A percentile compares a stretch with the other conserved stretches of the same genome.
phyloP scores from a whole-genome alignment of 345 rosid species.

The Ricinus communis region DNA sequence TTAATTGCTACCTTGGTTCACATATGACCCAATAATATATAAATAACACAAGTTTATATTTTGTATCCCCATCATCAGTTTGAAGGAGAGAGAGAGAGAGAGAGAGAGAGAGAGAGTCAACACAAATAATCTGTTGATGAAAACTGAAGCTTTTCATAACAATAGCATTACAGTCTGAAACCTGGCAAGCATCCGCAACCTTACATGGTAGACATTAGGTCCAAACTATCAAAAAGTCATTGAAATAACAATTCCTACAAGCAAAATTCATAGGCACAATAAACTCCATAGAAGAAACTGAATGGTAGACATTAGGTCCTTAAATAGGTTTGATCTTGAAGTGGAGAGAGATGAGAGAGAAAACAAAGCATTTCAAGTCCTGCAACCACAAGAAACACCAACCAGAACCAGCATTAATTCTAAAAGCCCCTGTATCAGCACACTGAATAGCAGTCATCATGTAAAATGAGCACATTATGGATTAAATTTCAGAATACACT shows the following conservation, averaged over 20 bases:
- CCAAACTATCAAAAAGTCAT: conserved; percentile 2
- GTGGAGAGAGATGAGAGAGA: conserved; percentile 98
- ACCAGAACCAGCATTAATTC: conserved; percentile 18
- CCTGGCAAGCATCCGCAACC: too few relatives aligned
- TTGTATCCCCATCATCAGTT: not conserved
- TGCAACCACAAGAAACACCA: conserved; percentile 43
- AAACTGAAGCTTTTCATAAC: conserved; percentile 7
- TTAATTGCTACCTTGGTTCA: too few relatives aligned
- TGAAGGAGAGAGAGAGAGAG: too few relatives aligned
- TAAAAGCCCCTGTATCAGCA: not conserved
- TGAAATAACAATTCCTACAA: conserved; percentile 10
- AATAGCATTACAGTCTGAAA: not conserved
- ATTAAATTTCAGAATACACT: not conserved
- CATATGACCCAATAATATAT: too few relatives aligned
- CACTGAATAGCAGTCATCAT: not conserved
- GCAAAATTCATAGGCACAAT: conserved; percentile 8
- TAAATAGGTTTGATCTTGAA: conserved; percentile 99
- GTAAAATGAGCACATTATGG: too few relatives aligned
- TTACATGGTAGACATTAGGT: too few relatives aligned
- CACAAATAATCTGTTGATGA: not conserved
- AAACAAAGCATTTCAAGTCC: conserved; percentile 98
- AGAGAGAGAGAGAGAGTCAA: too few relatives aligned
- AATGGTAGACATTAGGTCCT: not conserved
- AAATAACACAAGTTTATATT: too few relatives aligned
- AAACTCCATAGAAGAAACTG: conserved; percentile 3